Evolutionary conservation across 768 basidiomycete species (phyloP).

Genomic region (Macrolepiota fuliginosa): DNA sequence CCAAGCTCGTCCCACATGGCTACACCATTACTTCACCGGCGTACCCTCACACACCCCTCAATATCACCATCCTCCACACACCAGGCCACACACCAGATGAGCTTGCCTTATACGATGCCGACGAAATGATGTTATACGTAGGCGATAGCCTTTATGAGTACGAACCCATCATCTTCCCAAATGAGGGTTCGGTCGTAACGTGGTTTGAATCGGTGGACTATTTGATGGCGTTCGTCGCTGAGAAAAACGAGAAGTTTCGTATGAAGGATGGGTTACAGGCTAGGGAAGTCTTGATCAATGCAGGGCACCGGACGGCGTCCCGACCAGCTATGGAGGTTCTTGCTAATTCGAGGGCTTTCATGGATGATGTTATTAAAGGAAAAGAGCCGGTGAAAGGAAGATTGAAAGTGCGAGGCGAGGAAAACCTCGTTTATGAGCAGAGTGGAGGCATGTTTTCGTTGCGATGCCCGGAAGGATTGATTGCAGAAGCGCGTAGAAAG

Average conservation of each 20-base stretch:
- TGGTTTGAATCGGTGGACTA: constrained; percentile 47
- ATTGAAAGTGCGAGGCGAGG: constrained; percentile 32
- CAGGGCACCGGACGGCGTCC: constrained; percentile 46
- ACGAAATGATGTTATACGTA: constrained; percentile 52
- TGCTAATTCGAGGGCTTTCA: constrained; percentile 37
- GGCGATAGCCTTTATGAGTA: constrained; percentile 58
- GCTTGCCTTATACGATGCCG: constrained; percentile 49
- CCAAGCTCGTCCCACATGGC: constrained; percentile 43
- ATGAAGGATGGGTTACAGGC: neutral
- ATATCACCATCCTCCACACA: constrained; percentile 47
- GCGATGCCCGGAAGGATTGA: constrained; percentile 46
- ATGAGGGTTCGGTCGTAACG: constrained; percentile 46
- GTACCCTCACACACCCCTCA: constrained; percentile 23
- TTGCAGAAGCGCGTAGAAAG: constrained; percentile 31
- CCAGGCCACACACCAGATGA: constrained; percentile 61
- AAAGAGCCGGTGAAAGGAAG: constrained; percentile 32
- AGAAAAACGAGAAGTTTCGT: constrained; percentile 17
- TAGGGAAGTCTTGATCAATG: constrained; percentile 39
- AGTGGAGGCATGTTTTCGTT: constrained; percentile 40
- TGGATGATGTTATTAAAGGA: constrained; percentile 44
- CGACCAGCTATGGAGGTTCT: constrained; percentile 47
- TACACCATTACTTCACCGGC: constrained; percentile 27
- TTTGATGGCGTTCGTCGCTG: constrained; percentile 39
- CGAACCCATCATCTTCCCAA: constrained; percentile 54
- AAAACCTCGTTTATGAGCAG: constrained; percentile 43